These are phyloP conservation scores for Hyaloperonospora brassicae DNA, from an alignment of 352 stramenopile genomes.

Conservation along the genomic window DNA sequence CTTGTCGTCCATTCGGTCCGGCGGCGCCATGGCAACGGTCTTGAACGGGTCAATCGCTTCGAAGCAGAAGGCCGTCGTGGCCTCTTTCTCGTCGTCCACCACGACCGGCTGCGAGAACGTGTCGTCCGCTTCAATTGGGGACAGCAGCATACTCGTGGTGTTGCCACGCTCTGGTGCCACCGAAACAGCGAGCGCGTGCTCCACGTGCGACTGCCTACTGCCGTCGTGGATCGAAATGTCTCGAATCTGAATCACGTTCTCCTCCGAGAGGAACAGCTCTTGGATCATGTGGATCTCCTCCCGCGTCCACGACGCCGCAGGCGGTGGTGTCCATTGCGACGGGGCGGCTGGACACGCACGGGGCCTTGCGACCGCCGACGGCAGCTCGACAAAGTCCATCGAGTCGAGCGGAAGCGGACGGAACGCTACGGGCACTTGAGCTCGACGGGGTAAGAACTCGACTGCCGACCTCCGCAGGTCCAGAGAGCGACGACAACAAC, in stretches of 20 bases:
- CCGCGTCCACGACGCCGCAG: slow-evolving; percentile 31
- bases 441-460: slow-evolving; percentile 22
- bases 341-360: slow-evolving; percentile 3
- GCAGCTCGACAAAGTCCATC: slow-evolving; percentile 16
- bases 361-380: slow-evolving; percentile 11
- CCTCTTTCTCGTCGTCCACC: slow-evolving; percentile 55
- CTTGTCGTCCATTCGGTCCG: slow-evolving; percentile 3
- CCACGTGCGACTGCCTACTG: slow-evolving; percentile 9
- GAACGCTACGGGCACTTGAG: slow-evolving; percentile 14
- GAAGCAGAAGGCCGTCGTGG: slow-evolving; percentile 51
- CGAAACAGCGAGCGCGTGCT: slow-evolving; percentile 19
- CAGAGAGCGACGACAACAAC: not conserved
- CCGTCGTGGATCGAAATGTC: slow-evolving; percentile 36
- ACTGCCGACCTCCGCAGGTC: too few species aligned
- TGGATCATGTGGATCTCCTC: slow-evolving; percentile 56
- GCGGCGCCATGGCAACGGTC: slow-evolving; percentile 8
- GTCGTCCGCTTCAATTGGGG: slow-evolving; percentile 46
- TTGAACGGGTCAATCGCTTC: slow-evolving; percentile 58
- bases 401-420: too few species aligned
- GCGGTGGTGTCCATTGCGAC: slow-evolving; percentile 22
- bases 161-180: slow-evolving; percentile 22
- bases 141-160: slow-evolving; percentile 50
- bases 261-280: slow-evolving; percentile 38
- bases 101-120: slow-evolving; percentile 34
- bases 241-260: slow-evolving; percentile 37